Evolutionary conservation across 1,139 yeast genomes (phyloP).

Genomic region (Saccharomyces hybrid): DNA sequence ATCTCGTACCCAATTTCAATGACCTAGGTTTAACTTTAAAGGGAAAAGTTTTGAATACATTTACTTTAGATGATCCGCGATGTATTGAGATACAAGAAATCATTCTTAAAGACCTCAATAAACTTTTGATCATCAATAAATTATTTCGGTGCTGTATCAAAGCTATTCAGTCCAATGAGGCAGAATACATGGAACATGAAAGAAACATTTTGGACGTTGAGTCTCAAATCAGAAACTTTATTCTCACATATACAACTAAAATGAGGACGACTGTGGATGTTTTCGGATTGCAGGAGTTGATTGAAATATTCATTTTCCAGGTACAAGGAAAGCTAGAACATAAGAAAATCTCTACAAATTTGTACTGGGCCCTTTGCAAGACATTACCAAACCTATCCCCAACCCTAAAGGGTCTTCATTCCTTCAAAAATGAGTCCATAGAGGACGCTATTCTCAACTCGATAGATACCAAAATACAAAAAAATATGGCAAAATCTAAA

Average conservation of each 20-base stretch:
- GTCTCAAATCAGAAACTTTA: neutral
- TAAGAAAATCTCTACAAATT: constrained; percentile 7
- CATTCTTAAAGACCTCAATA: neutral
- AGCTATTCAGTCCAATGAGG: constrained; percentile 6
- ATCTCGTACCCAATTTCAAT: constrained; percentile 5
- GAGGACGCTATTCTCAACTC: neutral
- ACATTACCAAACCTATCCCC: constrained; percentile 11
- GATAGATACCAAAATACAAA: neutral
- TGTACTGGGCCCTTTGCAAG: constrained; percentile 15
- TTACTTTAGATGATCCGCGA: constrained; percentile 25
- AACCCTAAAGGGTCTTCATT: neutral
- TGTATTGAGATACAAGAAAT: constrained; percentile 30
- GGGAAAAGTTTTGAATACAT: constrained; percentile 4
- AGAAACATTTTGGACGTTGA: constrained; percentile 3
- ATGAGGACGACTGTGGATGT: constrained; percentile 4
- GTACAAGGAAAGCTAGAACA: constrained; percentile 13
- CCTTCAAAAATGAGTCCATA: neutral
- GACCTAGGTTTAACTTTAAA: neutral
- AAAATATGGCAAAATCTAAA: neutral
- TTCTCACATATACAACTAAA: constrained; percentile 6
- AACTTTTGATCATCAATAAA: constrained; percentile 8
- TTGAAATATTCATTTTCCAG: constrained; percentile 17
- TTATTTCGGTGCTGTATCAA: constrained; percentile 15
- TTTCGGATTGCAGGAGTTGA: constrained; percentile 11
- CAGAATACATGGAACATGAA: neutral